Percentiles rank a stretch among this genome's conserved stretches.
These are phyloP conservation scores for Hortiboletus rubellus DNA, from an alignment of 1,284 basidiomycete genomes.

Conservation along the genomic window DNA sequence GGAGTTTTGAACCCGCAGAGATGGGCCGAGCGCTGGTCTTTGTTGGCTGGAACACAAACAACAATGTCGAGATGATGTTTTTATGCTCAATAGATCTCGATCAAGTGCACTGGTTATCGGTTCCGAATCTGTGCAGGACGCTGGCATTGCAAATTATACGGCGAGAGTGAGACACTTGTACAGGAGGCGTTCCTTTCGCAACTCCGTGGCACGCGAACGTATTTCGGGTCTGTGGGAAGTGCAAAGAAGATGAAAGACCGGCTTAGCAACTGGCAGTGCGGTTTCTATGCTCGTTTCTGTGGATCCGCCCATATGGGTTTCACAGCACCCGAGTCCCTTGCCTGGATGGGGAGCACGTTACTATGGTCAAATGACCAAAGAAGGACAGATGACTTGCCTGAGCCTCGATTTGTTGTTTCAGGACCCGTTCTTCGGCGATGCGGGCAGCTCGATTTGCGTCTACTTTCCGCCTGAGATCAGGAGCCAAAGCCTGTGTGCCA, in stretches of 20 bases:
- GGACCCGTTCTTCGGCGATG: slow-evolving; percentile 54
- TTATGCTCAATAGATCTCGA: not conserved
- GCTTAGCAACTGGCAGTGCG: not conserved
- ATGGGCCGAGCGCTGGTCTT: not conserved
- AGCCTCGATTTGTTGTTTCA: slow-evolving; percentile 51
- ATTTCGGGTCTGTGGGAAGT: not conserved
- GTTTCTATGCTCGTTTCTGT: slow-evolving; percentile 14
- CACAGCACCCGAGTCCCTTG: slow-evolving; percentile 45
- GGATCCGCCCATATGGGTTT: slow-evolving; percentile 54
- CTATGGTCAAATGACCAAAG: not conserved
- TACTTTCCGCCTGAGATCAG: slow-evolving; percentile 65
- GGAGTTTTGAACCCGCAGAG: not conserved
- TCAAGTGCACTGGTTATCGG: not conserved
- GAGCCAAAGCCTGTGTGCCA: slow-evolving; percentile 56
- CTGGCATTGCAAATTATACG: slow-evolving; percentile 1
- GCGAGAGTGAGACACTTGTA: not conserved
- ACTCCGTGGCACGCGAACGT: not conserved
- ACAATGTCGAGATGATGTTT: not conserved
- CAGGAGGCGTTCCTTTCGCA: not conserved
- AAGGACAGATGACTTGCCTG: slow-evolving; percentile 46
- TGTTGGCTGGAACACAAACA: not conserved
- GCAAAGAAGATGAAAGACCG: slow-evolving; percentile 1
- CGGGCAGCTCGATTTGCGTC: slow-evolving; percentile 61
- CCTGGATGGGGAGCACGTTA: slow-evolving; percentile 13
- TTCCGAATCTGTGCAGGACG: not conserved